Evolutionary conservation across 1,284 basidiomycete species (phyloP).

Genomic region (Waitea zeae): DNA sequence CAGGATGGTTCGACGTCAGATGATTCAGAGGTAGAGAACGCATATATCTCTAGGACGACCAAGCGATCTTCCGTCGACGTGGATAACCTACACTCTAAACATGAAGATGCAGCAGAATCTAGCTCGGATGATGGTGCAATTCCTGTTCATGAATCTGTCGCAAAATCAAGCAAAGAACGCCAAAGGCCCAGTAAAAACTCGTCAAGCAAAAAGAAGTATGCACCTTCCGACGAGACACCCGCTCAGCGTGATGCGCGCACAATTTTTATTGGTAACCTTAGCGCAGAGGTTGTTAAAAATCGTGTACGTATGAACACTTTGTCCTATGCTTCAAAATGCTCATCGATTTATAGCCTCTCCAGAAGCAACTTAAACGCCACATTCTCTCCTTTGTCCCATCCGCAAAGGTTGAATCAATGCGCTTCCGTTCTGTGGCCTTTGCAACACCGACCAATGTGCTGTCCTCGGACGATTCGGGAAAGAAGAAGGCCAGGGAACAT

Average conservation of each 20-base stretch:
- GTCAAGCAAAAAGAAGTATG: slow-evolving; percentile 22
- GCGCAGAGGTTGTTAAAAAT: slow-evolving; percentile 57
- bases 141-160: too few relatives aligned
- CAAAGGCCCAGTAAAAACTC: too few relatives aligned
- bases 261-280: slow-evolving; percentile 87
- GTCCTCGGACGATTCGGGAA: slow-evolving; percentile 18
- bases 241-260: slow-evolving; percentile 67
- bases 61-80: too few relatives aligned
- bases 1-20: too few relatives aligned
- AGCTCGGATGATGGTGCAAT: too few relatives aligned
- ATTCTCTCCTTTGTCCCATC: slow-evolving; percentile 50
- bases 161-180: too few relatives aligned
- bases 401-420: slow-evolving; percentile 76
- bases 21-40: too few relatives aligned
- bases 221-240: slow-evolving; percentile 49
- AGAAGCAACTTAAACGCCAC: slow-evolving; percentile 58
- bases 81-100: too few relatives aligned
- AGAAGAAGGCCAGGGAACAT: slow-evolving; percentile 26
- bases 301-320: slow-evolving; percentile 29
- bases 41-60: too few relatives aligned
- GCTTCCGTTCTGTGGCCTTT: slow-evolving; percentile 84
- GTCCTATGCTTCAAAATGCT: slow-evolving; percentile 1
- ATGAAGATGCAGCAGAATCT: too few relatives aligned
- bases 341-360: slow-evolving; percentile 22
- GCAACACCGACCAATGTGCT: slow-evolving; percentile 57